Base-by-base conservation (phyloP, 2,329 filamentous ascomycete species). In the Trichoderma atrobrunneum region DNA sequence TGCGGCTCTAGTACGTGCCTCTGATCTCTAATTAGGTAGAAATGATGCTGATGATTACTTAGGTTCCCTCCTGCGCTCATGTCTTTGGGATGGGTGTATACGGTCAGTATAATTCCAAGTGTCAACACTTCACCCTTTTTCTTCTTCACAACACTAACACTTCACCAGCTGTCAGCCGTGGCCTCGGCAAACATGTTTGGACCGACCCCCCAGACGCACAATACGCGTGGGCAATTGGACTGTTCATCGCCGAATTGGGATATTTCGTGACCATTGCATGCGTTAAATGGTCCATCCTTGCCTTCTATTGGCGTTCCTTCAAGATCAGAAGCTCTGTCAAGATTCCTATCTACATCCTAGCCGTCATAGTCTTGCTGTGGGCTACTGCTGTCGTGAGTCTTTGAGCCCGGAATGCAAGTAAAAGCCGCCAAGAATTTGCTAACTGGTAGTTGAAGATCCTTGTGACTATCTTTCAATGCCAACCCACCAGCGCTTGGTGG, bases 261-360 rank as follows among this genome's bases (percentile, higher is more conserved):
- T 78, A 78, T 11, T 70, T 74, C 10, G 10, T 76, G 16, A 75
- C 72, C 14, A 26, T 78, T 21, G 30, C 70, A 2, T 72, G 70
- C 2, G 75, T 77, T 51, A 78, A 78, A 21, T 73, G 72, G 68
- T 77, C 77, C 21, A 77, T 75, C 24, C 72, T 78, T 12, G 70
- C 74, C 11, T 76, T 78, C 24, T 78, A 78, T 65, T 78, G 77
- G 76, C 73, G 77, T 6, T 73, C 74, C 4, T 77, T 78, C 69
- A 72, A 71, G 11, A 43, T 77, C 12, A 74, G 72, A 24, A 34
- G 36, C 5, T 76, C 74, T 7, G 75, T 77, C n/a, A 73, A 72
- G 26, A 30, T 72, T 26, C 70, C 73, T 1, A 78, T 78, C 3
- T 75, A 69, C 54, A 28, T 71, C 3, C 57, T 78, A 7, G 66